These are phyloP conservation scores for Alternaria sp. DNA, from an alignment of 2,329 filamentous ascomycete genomes.

Conservation along the genomic window DNA sequence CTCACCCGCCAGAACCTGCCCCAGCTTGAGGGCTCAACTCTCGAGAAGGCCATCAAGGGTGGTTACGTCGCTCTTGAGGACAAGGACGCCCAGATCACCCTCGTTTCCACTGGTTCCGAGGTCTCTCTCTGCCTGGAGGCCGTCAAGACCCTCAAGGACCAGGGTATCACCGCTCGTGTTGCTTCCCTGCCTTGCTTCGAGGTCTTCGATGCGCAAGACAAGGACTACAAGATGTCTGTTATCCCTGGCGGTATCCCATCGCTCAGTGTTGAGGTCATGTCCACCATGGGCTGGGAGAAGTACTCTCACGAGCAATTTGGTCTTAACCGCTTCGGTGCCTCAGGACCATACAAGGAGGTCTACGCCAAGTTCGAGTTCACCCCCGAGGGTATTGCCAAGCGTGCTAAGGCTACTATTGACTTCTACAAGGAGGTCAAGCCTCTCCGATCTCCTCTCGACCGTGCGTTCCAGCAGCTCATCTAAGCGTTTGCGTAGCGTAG, in stretches of 20 bases:
- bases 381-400: slow-evolving; percentile 94
- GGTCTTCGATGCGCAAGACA: slow-evolving; percentile 90
- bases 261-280: slow-evolving; percentile 94
- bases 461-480: slow-evolving; percentile 96
- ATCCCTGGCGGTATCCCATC: slow-evolving; percentile 93
- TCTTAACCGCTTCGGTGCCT: slow-evolving; percentile 98
- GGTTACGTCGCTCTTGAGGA: slow-evolving; percentile 90
- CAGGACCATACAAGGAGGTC: slow-evolving; percentile 95
- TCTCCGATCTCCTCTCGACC: slow-evolving; percentile 91
- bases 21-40: slow-evolving; percentile 91
- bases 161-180: slow-evolving; percentile 85
- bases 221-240: slow-evolving; percentile 93
- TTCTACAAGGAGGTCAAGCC: slow-evolving; percentile 96
- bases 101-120: slow-evolving; percentile 95
- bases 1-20: slow-evolving; percentile 98
- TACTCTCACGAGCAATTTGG: slow-evolving; percentile 99
- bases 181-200: slow-evolving; percentile 97
- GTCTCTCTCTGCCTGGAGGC: slow-evolving; percentile 93
- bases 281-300: slow-evolving; percentile 97
- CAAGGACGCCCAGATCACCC: slow-evolving; percentile 81
- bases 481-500: slow-evolving; percentile 57
- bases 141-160: slow-evolving; percentile 86
- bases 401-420: slow-evolving; percentile 86
- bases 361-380: slow-evolving; percentile 99
- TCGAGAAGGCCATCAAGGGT: slow-evolving; percentile 91